Conservation (phyloP, 192 early-diverging fungal species). For the Coemansia sp. region DNA sequence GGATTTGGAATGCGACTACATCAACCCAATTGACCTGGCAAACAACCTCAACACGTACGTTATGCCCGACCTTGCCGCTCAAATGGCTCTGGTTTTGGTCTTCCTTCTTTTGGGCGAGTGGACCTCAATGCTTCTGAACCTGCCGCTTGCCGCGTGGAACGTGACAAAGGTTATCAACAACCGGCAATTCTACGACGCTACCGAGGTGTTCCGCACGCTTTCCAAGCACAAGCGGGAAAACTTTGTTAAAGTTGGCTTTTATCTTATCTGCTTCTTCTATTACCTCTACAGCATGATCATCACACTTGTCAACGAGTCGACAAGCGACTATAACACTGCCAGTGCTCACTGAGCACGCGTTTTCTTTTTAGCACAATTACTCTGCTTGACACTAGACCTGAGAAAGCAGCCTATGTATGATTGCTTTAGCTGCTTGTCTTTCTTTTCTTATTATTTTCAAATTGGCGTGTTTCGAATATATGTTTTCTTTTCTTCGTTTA, state of each 20-base stretch:
- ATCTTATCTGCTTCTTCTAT: conserved; percentile 93
- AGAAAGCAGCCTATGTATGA: background rate
- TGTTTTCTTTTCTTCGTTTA: background rate
- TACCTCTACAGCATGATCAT: conserved; percentile 76
- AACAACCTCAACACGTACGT: conserved; percentile 97
- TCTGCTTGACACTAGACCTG: background rate
- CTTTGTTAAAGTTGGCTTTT: conserved; percentile 97
- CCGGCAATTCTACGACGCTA: conserved; percentile 95
- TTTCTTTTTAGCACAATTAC: background rate
- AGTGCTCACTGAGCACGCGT: conserved; percentile 14
- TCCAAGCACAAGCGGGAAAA: conserved; percentile 92
- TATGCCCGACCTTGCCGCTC: conserved; percentile 86
- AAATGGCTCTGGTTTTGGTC: conserved; percentile 76
- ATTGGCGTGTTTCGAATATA: background rate
- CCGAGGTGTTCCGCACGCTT: conserved; percentile 96
- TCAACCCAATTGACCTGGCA: conserved; percentile 99
- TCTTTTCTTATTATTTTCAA: conserved; percentile 1
- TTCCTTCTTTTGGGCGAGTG: conserved; percentile 89
- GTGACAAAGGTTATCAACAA: conserved; percentile 80
- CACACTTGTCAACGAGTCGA: conserved; percentile 56
- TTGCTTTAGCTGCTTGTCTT: background rate
- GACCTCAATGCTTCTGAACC: conserved; percentile 81
- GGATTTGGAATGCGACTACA: conserved; percentile 95
- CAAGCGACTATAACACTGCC: conserved; percentile 29
- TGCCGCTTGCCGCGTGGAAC: conserved; percentile 85